Base-by-base conservation (phyloP, 2,329 filamentous ascomycete genomes). In the Neobulgaria alba region DNA sequence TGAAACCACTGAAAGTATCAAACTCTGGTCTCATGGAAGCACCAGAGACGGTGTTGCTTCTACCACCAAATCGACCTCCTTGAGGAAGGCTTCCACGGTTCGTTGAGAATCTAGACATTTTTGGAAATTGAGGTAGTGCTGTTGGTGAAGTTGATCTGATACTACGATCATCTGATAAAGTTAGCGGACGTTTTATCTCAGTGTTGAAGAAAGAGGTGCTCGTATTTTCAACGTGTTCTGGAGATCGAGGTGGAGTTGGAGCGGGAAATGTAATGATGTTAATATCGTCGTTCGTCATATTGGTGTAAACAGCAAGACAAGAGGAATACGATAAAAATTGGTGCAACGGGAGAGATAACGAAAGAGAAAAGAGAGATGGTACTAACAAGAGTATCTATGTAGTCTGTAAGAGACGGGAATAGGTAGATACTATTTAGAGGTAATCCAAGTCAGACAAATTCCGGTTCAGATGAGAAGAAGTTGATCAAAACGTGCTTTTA, bases 141-240 rank as follows among this genome's bases (percentile, higher is more conserved):
- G n/a, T n/a, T n/a, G 37, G 35, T 4, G 46, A 39, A 9, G 33
- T 14, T n/a, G 42, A 32, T 36, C 32, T 36, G 10, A 16, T 31
- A 29, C 36, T 49, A 12, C 42, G 21, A 15, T 49, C 36, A 41
- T 42, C 45, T 23, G 23, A 38, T 10, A 40, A 42, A 33, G 46
- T 55, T 39, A 55, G 51, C 31, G 47, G 39, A 31, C 41, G 43
- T 26, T 38, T 48, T 51, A 54, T 54, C 30, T 50, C 46, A 23
- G 43, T 48, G 40, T 52, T 46, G 12, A 43, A 14, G 35, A 37
- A 5, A 23, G n/a, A n/a, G n/a, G 29, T 31, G 40, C 35, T 26
- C 17, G 41, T 35, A 29, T 38, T 34, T 21, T 15, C n/a, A 12
- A 34, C 34, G 33, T 34, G 33, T n/a, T 16, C 18, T 36, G 36